phyloP scores from a whole-genome alignment of 345 rosid genomes.

The Eucalyptus guilfoylei region DNA sequence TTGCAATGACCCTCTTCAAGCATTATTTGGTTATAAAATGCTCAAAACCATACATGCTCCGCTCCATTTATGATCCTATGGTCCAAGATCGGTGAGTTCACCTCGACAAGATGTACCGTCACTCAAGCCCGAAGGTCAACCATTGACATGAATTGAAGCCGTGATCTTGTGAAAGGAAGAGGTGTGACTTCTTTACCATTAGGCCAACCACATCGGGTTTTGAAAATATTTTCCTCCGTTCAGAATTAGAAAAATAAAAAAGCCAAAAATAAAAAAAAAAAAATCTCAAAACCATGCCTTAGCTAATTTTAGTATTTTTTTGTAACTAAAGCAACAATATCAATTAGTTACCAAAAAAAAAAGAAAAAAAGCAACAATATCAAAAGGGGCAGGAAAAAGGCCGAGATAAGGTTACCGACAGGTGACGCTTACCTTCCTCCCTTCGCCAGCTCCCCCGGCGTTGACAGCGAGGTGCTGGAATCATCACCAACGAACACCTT shows the following conservation, averaged over 20 bases:
- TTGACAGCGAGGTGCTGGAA: background rate
- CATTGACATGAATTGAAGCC: fast-evolving
- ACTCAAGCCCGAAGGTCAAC: fast-evolving
- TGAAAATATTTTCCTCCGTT: too few relatives aligned
- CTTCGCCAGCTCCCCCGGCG: background rate
- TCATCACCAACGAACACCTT: background rate
- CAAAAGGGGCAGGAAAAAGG: too few relatives aligned
- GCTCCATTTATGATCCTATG: fast-evolving
- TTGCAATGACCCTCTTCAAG: fast-evolving
- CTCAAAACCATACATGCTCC: fast-evolving
- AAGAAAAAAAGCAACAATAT: too few relatives aligned
- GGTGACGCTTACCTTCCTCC: background rate
- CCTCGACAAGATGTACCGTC: fast-evolving
- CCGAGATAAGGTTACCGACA: background rate
- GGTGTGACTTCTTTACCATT: background rate
- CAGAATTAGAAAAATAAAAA: too few relatives aligned
- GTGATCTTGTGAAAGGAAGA: background rate
- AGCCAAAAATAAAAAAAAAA: too few relatives aligned
- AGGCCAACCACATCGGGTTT: fast-evolving
- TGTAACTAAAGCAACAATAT: background rate
- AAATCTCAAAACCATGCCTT: background rate
- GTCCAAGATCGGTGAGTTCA: fast-evolving
- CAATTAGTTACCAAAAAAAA: too few relatives aligned
- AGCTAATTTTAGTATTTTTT: background rate
- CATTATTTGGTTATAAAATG: background rate